Evolutionary conservation across 75 land plant genomes (phyloP).

Genomic region (Cupressus sempervirens): DNA sequence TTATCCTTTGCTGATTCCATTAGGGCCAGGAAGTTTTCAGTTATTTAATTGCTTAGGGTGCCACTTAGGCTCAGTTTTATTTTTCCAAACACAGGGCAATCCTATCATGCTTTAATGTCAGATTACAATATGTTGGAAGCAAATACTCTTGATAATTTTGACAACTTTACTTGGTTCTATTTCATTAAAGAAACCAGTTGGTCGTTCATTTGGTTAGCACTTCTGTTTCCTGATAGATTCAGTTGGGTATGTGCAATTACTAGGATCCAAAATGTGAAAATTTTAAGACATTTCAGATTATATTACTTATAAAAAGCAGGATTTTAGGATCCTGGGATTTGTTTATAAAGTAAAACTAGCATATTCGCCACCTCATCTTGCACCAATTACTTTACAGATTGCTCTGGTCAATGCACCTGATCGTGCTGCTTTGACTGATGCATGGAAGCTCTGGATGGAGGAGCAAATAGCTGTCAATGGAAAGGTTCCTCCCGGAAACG

Average conservation of each 20-base stretch:
- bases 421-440: slow-evolving; percentile 56
- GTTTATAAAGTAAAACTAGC: slow-evolving; percentile 7
- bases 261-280: slow-evolving; percentile 1
- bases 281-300: neutral
- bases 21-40: neutral
- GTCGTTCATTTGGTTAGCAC: neutral
- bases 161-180: neutral
- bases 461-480: slow-evolving; percentile 75
- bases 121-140: neutral
- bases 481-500: slow-evolving; percentile 87
- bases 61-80: neutral
- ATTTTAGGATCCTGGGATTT: neutral
- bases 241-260: neutral
- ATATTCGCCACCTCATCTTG: slow-evolving; percentile 1
- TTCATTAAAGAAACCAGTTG: slow-evolving; percentile 1
- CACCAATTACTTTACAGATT: slow-evolving; percentile 36
- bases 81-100: neutral
- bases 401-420: slow-evolving; percentile 65
- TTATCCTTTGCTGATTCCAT: neutral
- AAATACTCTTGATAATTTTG: neutral
- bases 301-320: neutral
- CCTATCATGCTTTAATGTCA: neutral
- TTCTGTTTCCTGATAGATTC: neutral
- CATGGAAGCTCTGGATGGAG: slow-evolving; percentile 98
- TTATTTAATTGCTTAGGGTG: neutral